These are phyloP conservation scores for Lactuca saligna DNA, from an alignment of 129 eudicot species.

Conservation along the genomic window DNA sequence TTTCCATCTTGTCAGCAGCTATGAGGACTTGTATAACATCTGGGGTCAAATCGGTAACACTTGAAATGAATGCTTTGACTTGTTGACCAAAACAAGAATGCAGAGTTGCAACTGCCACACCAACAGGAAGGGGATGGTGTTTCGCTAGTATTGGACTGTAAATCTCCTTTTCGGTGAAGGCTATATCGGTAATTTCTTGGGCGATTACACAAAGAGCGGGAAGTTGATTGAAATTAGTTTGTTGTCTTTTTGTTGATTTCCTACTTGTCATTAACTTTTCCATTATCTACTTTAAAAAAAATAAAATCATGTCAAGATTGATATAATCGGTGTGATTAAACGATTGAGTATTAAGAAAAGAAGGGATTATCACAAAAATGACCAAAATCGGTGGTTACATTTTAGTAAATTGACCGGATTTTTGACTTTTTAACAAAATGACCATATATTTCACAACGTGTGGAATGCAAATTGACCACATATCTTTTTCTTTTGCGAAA, in stretches of 20 bases:
- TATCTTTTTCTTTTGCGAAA: too few species aligned
- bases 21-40: slow-evolving; percentile 69
- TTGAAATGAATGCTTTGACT: slow-evolving; percentile 57
- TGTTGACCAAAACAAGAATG: slow-evolving; percentile 76
- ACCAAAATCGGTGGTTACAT: too few species aligned
- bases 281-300: slow-evolving; percentile 52
- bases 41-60: slow-evolving; percentile 71
- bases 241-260: slow-evolving; percentile 52
- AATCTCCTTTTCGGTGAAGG: slow-evolving; percentile 71
- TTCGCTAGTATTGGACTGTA: slow-evolving; percentile 72
- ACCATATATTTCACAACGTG: too few species aligned
- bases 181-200: slow-evolving; percentile 66
- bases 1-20: slow-evolving; percentile 84
- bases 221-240: slow-evolving; percentile 31
- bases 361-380: too few species aligned
- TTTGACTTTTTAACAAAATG: too few species aligned
- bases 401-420: too few species aligned
- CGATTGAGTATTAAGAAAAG: too few species aligned
- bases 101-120: slow-evolving; percentile 78
- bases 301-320: slow-evolving; percentile 8
- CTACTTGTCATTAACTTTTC: slow-evolving; percentile 55
- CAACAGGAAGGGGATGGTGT: slow-evolving; percentile 86
- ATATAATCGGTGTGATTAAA: too few species aligned
- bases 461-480: too few species aligned
- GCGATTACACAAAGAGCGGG: slow-evolving; percentile 78